Base-by-base conservation (phyloP, 2,329 filamentous ascomycete species). In the Phoma sp. region DNA sequence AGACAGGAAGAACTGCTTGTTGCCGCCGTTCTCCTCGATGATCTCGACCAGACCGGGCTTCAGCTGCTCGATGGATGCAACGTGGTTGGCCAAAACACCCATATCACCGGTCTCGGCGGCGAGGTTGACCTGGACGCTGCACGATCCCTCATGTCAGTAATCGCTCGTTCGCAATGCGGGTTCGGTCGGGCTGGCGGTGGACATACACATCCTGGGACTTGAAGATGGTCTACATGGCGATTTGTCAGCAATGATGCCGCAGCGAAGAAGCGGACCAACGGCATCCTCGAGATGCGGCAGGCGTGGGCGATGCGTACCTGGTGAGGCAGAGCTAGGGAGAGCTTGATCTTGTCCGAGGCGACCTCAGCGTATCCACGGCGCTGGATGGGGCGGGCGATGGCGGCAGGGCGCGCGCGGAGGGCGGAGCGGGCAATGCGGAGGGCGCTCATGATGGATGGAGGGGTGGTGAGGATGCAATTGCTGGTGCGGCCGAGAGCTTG, bases 51-150 rank as follows among this genome's bases (percentile, higher is more conserved):
- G 82, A 74, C 95, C 95, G 60, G 95, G 93, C 87, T 96, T 96
- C 80, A 99, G 85, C 85, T 99, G 95, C 85, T 99, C 95, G 76
- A 99, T 98, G 61, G 93, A 92, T 65, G 95, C 93, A 73, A 99
- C 95, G 87, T 99, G 95, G 85, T 95, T 96, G 78, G 95, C 95
- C 76, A 99, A 90, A 73, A 99, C 89, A 90, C 95, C 95, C 95
- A 99, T 99, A 73, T 98, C 95, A 78, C 95, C 95, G 62, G 93
- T 96, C 80, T 96, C 95, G 75, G 95, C 95, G 78, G 95, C 90
- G 75, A 99, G 89, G 87, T 99, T 99, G 84, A 99, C 95, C 84
- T 99, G 95, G 75, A 98, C 88, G 81, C 90, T 92, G 75, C 74
- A 67, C 41, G 43, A 57, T 43, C 41, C 38, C 35, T 55, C 55